Base-by-base conservation (phyloP, 306 rosid genomes). In the cucumber (Cucumis sativus) region DNA sequence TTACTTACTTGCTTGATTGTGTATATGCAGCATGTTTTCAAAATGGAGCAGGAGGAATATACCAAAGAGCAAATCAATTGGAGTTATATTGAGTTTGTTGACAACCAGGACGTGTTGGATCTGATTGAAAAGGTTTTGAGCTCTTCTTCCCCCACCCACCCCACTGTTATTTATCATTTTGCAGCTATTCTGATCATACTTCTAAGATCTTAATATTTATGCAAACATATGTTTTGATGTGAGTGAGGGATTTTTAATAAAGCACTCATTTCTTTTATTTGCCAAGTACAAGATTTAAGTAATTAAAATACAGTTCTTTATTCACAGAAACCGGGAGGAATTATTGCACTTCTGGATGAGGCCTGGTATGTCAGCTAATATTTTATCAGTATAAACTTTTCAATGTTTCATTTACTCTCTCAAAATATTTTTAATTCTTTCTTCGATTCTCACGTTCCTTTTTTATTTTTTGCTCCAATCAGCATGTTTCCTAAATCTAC, bases 401-500 rank as follows among this genome's bases (percentile, higher is more conserved):
- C 10, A 33, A 33, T 33, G 37, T 33, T 33, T 33, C 37, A 33
- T 52, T 23, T 33, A 56, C 54, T 75, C 25, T 65, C 51, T 69
- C 59, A 77, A 74, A 63, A 70, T 82, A 76, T 51, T 72, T 69
- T 62, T 10, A 43, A 75, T 82, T 84, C 77, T 55, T 62, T 75
- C 77, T 47, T 83, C 80, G 70, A 82, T 79, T 82, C 84, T 87
- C 77, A 88, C 78, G 65, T 61, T 79, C 77, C 59, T 69, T 60
- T 80, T 28, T 43, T 88, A 47, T 79, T 40, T 45, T 87, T 60
- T 1, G 17, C 86, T 83, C 89, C 65, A 73, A 60, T 61, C 97
- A 96, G 99, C 83, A 96, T 96, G 99, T 96, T 96, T 85, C 99
- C 99, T n/a, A 96, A 96, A 88, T 96, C 99, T 51, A 96, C 99